Percentiles rank a stretch among this genome's conserved stretches.
These are phyloP conservation scores for Dothideomycetes sp. DNA, from an alignment of 2,329 filamentous ascomycete species.

Conservation along the genomic window DNA sequence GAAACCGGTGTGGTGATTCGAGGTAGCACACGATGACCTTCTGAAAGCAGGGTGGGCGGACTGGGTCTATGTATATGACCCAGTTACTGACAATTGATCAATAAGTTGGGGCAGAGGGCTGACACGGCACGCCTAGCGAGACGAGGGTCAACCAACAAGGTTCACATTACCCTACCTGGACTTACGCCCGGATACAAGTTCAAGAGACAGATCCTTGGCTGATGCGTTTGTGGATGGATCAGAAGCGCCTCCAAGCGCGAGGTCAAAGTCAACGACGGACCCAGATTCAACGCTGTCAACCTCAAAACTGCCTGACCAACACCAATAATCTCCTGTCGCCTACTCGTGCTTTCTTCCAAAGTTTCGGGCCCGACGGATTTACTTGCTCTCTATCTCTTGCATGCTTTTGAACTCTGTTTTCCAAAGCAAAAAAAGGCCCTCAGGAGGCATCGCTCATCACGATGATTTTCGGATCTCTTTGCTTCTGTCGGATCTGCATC, in stretches of 20 bases:
- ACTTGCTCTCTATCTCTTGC: no score
- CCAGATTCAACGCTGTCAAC: constrained; percentile 12
- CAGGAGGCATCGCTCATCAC: background rate
- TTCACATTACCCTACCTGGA: no score
- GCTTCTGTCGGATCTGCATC: constrained; percentile 11
- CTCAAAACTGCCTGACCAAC: constrained; percentile 2
- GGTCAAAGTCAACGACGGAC: constrained; percentile 6
- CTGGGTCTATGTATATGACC: constrained; percentile 12
- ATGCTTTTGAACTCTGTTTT: no score
- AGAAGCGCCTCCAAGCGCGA: constrained; percentile 8
- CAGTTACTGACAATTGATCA: constrained; percentile 3
- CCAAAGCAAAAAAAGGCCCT: no score
- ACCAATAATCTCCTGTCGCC: constrained; percentile 1
- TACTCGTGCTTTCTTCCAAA: background rate
- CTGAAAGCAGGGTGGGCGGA: constrained; percentile 5
- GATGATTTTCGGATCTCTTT: background rate
- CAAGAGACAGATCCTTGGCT: constrained; percentile 11
- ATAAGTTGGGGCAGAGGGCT: constrained; percentile 11
- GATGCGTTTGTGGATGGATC: constrained; percentile 7
- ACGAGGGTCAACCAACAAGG: constrained; percentile 7
- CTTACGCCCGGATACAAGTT: constrained; percentile 7
- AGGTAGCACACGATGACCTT: constrained; percentile 13
- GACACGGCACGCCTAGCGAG: constrained; percentile 12
- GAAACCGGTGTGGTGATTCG: constrained; percentile 8
- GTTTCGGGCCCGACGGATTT: no score